Conservation (phyloP, 768 basidiomycete genomes). For the Auricularia sp. region DNA sequence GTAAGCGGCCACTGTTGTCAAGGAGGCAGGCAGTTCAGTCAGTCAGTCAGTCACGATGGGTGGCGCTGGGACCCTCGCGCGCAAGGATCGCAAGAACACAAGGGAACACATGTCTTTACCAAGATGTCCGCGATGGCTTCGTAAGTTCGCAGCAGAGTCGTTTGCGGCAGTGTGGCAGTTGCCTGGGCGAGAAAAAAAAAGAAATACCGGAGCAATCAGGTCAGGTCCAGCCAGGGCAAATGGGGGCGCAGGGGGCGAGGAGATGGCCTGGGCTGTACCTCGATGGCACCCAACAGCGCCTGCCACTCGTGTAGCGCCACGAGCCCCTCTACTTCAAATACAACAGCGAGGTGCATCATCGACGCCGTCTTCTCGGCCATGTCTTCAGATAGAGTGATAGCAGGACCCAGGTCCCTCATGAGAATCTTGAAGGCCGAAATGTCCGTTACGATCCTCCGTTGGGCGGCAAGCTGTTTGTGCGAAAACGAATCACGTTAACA, state of each 20-base stretch:
- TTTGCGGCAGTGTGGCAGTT: neutral
- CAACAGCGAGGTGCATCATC: conserved; percentile 53
- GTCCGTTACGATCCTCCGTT: conserved; percentile 37
- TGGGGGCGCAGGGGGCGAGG: neutral
- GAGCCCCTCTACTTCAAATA: conserved; percentile 65
- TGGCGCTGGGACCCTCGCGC: neutral
- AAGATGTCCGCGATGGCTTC: conserved; percentile 74
- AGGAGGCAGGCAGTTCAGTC: neutral
- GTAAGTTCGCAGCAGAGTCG: conserved; percentile 37
- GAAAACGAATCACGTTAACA: neutral
- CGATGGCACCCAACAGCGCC: conserved; percentile 40
- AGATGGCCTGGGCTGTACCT: conserved; percentile 17
- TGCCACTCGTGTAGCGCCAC: conserved; percentile 58
- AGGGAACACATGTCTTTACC: conserved; percentile 16
- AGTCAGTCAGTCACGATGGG: too few relatives aligned
- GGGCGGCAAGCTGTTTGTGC: conserved; percentile 16
- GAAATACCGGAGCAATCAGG: neutral
- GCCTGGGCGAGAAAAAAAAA: neutral
- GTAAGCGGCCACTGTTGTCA: conserved; percentile 58
- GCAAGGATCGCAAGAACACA: neutral
- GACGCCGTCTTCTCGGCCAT: conserved; percentile 36
- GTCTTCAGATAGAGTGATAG: conserved; percentile 27
- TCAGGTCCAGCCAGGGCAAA: neutral
- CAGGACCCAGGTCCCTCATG: conserved; percentile 29
- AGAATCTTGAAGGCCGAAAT: conserved; percentile 40